Evolutionary conservation across 371 early-diverging fungal genomes (phyloP).

Genomic region (Nosema bombycis): DNA sequence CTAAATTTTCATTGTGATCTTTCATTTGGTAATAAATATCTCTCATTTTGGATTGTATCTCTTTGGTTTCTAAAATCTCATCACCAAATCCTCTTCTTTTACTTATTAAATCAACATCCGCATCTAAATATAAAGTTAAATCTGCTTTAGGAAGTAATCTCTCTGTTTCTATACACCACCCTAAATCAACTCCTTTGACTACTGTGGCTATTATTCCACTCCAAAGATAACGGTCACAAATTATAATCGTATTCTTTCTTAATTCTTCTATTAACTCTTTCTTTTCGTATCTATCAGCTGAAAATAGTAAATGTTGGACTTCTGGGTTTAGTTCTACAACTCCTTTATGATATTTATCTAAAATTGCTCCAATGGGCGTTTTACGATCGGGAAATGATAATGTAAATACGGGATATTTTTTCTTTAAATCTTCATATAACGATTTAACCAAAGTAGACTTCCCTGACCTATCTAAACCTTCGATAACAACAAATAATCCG

Average conservation of each 20-base stretch:
- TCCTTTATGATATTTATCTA: slow-evolving; percentile 75
- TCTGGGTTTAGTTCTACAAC: slow-evolving; percentile 71
- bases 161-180: slow-evolving; percentile 82
- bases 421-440: slow-evolving; percentile 69
- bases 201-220: slow-evolving; percentile 84
- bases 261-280: slow-evolving; percentile 32
- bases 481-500: slow-evolving; percentile 66
- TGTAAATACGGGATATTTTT: slow-evolving; percentile 62
- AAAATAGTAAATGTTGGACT: slow-evolving; percentile 84
- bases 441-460: slow-evolving; percentile 79
- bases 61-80: slow-evolving; percentile 81
- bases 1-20: slow-evolving; percentile 3
- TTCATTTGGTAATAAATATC: not conserved
- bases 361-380: slow-evolving; percentile 78
- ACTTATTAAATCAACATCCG: slow-evolving; percentile 71
- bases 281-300: slow-evolving; percentile 81
- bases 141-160: slow-evolving; percentile 78
- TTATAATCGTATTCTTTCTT: slow-evolving; percentile 64
- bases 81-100: slow-evolving; percentile 79
- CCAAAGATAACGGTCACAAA: slow-evolving; percentile 91
- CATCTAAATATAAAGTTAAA: slow-evolving; percentile 78
- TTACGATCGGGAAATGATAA: slow-evolving; percentile 71
- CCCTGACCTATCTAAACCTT: slow-evolving; percentile 89
- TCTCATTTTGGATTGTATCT: slow-evolving; percentile 73
- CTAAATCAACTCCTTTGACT: slow-evolving; percentile 70